These are phyloP conservation scores for Ochetophila trinervis DNA, from an alignment of 306 rosid species.

Conservation along the genomic window DNA sequence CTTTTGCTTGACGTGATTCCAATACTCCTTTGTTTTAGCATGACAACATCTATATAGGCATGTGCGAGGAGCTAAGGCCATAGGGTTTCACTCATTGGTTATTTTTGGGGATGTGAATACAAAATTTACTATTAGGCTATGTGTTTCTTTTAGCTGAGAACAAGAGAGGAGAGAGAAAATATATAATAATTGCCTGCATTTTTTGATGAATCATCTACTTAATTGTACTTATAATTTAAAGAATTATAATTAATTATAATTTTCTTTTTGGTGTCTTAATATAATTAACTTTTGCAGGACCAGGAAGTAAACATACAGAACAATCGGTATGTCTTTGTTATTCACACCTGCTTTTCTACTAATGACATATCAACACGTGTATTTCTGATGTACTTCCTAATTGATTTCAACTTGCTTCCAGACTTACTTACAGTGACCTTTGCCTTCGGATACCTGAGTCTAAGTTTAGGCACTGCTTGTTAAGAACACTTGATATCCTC, in stretches of 20 bases:
- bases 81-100: background rate
- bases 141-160: too few relatives aligned
- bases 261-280: conserved; percentile 20
- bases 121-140: too few relatives aligned
- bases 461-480: conserved; percentile 82
- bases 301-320: conserved; percentile 58
- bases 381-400: conserved; percentile 28
- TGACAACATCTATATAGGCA: background rate
- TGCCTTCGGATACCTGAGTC: conserved; percentile 90
- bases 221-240: background rate
- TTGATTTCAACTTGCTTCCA: conserved; percentile 39
- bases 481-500: conserved; percentile 71
- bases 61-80: background rate
- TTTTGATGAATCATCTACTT: background rate
- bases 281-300: conserved; percentile 58
- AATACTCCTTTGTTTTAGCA: background rate
- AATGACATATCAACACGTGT: conserved; percentile 2
- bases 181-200: background rate
- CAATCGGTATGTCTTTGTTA: conserved; percentile 62
- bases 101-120: too few relatives aligned
- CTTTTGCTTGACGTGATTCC: background rate
- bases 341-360: conserved; percentile 21
- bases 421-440: conserved; percentile 96
- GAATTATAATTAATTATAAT: background rate
- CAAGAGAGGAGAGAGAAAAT: too few relatives aligned